Percentiles rank a stretch among this genome's conserved stretches.
Evolutionary conservation across 345 rosid species (phyloP).

Genomic region (thale cress (Arabidopsis thaliana)): DNA sequence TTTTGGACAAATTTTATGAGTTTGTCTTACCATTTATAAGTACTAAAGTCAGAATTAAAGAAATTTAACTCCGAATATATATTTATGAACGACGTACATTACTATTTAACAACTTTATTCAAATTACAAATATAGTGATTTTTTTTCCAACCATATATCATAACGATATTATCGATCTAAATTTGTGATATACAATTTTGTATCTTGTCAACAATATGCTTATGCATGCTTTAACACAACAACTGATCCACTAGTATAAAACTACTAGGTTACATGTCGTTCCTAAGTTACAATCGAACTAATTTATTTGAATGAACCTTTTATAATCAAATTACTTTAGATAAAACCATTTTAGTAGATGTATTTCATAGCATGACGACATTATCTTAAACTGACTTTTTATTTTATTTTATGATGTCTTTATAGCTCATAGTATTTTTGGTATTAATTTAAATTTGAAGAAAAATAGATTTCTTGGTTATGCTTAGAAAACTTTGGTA

Average conservation of each 20-base stretch:
- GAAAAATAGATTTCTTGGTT: slow-evolving; percentile 18
- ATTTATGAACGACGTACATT: background rate
- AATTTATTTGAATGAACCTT: background rate
- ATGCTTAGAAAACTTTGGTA: slow-evolving; percentile 12
- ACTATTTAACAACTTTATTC: background rate
- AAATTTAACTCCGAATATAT: background rate
- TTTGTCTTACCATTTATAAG: background rate
- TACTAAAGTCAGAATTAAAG: background rate
- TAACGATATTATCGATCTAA: background rate
- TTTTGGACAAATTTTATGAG: background rate
- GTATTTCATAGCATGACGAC: slow-evolving; percentile 6
- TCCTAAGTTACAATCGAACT: background rate
- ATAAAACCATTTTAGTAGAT: background rate
- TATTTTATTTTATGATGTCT: slow-evolving; percentile 2
- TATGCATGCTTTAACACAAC: background rate
- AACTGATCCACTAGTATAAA: background rate
- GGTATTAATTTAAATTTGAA: slow-evolving; percentile 8
- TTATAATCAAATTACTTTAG: background rate
- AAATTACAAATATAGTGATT: background rate
- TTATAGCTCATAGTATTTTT: slow-evolving; percentile 16
- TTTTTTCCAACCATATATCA: background rate
- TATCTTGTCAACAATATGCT: background rate
- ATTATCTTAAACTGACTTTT: background rate
- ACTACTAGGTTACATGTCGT: background rate
- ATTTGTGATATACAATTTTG: background rate